Percentiles rank a stretch among this genome's conserved stretches.
phyloP scores from a whole-genome alignment of 2,329 filamentous ascomycete species.

The Bipolaris zeicola region DNA sequence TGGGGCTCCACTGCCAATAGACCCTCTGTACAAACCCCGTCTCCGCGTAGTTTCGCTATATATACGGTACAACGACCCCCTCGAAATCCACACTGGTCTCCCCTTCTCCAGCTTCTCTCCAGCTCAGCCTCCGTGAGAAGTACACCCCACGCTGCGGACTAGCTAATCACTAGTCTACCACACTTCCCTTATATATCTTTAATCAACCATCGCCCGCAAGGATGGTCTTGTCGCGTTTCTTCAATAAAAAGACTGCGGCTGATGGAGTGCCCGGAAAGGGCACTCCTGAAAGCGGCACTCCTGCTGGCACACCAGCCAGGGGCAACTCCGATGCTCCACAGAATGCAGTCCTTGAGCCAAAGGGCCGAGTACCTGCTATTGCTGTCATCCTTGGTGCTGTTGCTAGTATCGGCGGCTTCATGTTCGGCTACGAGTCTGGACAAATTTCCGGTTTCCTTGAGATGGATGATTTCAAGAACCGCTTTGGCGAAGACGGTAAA shows the following conservation, averaged over 20 bases:
- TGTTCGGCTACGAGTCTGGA: constrained; percentile 36
- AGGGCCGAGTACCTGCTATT: constrained; percentile 35
- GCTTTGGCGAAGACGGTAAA: constrained; percentile 41
- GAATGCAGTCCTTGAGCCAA: constrained; percentile 18
- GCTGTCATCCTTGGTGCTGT: constrained; percentile 38
- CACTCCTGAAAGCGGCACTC: constrained; percentile 32
- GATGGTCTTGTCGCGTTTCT: constrained; percentile 30
- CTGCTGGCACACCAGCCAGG: constrained; percentile 32
- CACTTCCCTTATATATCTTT: constrained; percentile 1
- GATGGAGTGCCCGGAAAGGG: constrained; percentile 31
- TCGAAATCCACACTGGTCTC: constrained; percentile 26
- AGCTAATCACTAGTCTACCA: constrained; percentile 7
- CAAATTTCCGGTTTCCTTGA: constrained; percentile 38
- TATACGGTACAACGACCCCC: constrained; percentile 25
- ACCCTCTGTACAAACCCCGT: constrained; percentile 16
- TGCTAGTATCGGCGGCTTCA: constrained; percentile 45
- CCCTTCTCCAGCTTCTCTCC: constrained; percentile 26
- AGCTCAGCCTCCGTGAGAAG: constrained; percentile 15
- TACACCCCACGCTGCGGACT: constrained; percentile 9
- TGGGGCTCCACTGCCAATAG: constrained; percentile 30
- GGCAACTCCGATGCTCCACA: constrained; percentile 24
- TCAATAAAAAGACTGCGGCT: constrained; percentile 18
- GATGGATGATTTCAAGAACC: constrained; percentile 41
- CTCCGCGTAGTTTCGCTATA: constrained; percentile 25
- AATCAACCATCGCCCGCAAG: constrained; percentile 9